Conservation (phyloP, 768 basidiomycete genomes). For the Tephrocybe sp. region DNA sequence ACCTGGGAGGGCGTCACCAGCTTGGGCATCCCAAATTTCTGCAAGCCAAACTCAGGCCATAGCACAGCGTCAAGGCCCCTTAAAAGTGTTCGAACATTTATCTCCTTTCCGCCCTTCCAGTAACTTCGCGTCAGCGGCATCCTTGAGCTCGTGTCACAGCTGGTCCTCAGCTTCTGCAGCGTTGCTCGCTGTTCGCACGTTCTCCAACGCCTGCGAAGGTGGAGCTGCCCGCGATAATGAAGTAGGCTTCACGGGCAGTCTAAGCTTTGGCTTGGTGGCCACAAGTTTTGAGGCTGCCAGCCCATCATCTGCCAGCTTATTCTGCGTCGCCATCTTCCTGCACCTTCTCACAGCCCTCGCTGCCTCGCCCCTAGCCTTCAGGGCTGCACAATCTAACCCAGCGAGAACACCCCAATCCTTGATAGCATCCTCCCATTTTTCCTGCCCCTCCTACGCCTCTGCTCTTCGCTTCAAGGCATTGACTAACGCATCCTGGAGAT, state of each 20-base stretch:
- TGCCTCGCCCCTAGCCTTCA: conserved; percentile 62
- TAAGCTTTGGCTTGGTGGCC: conserved; percentile 31
- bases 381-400: conserved; percentile 52
- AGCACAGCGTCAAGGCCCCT: conserved; percentile 83
- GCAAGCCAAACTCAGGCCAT: conserved; percentile 80
- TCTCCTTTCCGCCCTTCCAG: conserved; percentile 83
- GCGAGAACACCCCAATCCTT: conserved; percentile 80
- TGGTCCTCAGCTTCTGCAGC: conserved; percentile 78
- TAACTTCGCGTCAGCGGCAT: conserved; percentile 72
- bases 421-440: conserved; percentile 83
- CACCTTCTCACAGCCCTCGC: conserved; percentile 72
- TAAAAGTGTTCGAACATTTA: conserved; percentile 86
- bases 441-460: conserved; percentile 80
- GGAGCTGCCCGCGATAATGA: conserved; percentile 20
- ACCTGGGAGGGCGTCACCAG: conserved; percentile 82
- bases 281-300: conserved; percentile 15
- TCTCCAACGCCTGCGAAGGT: conserved; percentile 64
- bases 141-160: conserved; percentile 70
- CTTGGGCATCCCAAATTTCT: conserved; percentile 87
- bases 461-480: conserved; percentile 86
- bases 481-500: conserved; percentile 71
- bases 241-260: conserved; percentile 17
- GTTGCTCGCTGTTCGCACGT: conserved; percentile 60
- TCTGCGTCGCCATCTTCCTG: conserved; percentile 56
- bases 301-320: conserved; percentile 9